These are phyloP conservation scores for Paecilomyces formosus DNA, from an alignment of 2,329 filamentous ascomycete species.

Conservation along the genomic window DNA sequence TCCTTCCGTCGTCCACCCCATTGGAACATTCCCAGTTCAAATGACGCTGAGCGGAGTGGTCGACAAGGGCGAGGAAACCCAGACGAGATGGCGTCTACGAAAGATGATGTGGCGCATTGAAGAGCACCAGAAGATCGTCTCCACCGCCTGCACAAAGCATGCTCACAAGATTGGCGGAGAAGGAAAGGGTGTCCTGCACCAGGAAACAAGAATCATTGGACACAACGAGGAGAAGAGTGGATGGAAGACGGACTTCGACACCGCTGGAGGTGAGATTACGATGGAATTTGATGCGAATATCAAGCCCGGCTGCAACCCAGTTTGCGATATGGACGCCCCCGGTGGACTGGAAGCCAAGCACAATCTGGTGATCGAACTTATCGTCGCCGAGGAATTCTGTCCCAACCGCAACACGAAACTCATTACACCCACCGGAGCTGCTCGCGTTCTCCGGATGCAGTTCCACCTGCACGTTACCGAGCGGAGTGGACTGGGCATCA, in stretches of 20 bases:
- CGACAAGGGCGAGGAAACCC: conserved; percentile 58
- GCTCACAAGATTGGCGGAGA: conserved; percentile 55
- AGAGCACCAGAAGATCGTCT: conserved; percentile 72
- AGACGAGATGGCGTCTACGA: conserved; percentile 81
- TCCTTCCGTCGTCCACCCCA: conserved; percentile 75
- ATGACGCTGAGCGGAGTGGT: conserved; percentile 83
- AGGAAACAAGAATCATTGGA: conserved; percentile 69
- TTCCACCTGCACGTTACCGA: conserved; percentile 79
- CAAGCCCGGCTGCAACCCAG: conserved; percentile 55
- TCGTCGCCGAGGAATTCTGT: conserved; percentile 84
- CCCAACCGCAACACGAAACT: conserved; percentile 62
- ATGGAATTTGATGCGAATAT: conserved; percentile 67
- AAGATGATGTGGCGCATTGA: conserved; percentile 91
- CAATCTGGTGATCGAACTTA: conserved; percentile 82
- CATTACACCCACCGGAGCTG: conserved; percentile 79
- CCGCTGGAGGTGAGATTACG: conserved; percentile 66
- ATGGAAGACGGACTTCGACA: conserved; percentile 76
- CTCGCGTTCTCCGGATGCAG: conserved; percentile 85
- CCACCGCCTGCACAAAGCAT: conserved; percentile 74
- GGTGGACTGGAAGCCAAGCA: conserved; percentile 76
- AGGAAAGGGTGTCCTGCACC: conserved; percentile 64
- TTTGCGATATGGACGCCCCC: conserved; percentile 68
- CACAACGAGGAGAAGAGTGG: conserved; percentile 74
- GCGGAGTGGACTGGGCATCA: conserved; percentile 77
- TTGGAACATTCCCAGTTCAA: conserved; percentile 69